Conservation (phyloP, 164 flowering plant species). For the Vitis vinifera region DNA sequence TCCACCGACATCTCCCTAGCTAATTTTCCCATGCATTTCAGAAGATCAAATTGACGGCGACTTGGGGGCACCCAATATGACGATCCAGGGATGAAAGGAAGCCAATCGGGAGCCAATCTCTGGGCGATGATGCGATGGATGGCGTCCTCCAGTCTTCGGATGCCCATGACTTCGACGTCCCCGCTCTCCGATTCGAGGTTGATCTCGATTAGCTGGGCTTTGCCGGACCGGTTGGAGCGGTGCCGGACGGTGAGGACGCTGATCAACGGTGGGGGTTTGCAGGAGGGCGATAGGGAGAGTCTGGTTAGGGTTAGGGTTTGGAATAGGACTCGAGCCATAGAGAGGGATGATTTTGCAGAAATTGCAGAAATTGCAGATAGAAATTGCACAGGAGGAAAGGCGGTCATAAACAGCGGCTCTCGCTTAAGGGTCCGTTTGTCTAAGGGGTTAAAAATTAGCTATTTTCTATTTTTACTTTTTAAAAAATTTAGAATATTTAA, state of each 20-base stretch:
- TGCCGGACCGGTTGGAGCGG: constrained; percentile 32
- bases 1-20: constrained; percentile 14
- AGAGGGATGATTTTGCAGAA: background rate
- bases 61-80: constrained; percentile 55
- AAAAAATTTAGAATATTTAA: too few species aligned
- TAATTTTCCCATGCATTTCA: constrained; percentile 13
- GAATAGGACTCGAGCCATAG: constrained; percentile 43
- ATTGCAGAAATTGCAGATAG: too few species aligned
- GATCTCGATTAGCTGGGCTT: constrained; percentile 38
- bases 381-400: too few species aligned
- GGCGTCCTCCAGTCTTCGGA: constrained; percentile 63
- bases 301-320: constrained; percentile 28
- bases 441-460: too few species aligned
- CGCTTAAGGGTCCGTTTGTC: too few species aligned
- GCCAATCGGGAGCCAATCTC: constrained; percentile 77
- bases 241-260: constrained; percentile 9
- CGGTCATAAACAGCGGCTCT: too few species aligned
- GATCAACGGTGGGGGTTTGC: background rate
- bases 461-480: too few species aligned
- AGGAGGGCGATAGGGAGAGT: background rate
- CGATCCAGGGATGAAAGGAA: constrained; percentile 75
- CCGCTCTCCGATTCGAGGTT: constrained; percentile 28
- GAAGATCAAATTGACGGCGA: background rate
- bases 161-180: constrained; percentile 28
- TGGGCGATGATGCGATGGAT: constrained; percentile 53